phyloP scores from a whole-genome alignment of 2,329 filamentous ascomycete species.

The Monosporascus ibericus region DNA sequence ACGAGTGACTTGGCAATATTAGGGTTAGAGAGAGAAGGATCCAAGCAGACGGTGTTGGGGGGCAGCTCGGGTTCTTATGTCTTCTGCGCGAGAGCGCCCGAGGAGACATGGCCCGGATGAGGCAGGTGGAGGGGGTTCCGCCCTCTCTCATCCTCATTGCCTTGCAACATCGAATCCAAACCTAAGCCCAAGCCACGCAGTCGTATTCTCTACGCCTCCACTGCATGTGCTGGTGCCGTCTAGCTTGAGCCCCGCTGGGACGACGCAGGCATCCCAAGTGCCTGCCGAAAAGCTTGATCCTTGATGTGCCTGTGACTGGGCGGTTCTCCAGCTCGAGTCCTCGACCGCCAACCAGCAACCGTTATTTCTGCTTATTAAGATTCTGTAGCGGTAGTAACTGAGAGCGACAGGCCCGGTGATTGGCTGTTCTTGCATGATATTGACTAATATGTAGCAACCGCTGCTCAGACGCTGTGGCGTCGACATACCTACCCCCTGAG shows the following conservation, averaged over 20 bases:
- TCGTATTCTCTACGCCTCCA: background rate
- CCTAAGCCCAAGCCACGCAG: background rate
- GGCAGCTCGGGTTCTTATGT: background rate
- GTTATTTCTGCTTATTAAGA: background rate
- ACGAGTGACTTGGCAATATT: conserved; percentile 13
- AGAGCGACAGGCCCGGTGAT: background rate
- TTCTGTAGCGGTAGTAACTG: background rate
- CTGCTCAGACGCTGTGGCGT: background rate
- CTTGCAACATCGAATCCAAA: background rate
- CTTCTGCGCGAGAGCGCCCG: background rate
- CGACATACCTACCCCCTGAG: background rate
- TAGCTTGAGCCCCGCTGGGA: too few relatives aligned
- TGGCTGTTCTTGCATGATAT: background rate
- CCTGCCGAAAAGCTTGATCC: background rate
- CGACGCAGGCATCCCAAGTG: too few relatives aligned
- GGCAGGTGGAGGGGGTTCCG: background rate
- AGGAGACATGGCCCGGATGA: background rate
- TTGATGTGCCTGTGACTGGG: background rate
- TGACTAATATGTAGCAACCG: background rate
- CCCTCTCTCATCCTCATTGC: background rate
- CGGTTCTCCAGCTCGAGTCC: background rate
- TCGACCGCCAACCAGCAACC: background rate
- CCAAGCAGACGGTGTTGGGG: background rate
- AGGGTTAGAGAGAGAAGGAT: background rate
- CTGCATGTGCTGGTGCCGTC: background rate